These are phyloP conservation scores for Scenedesmus sp. DNA, from an alignment of 163 green algal species.

Conservation along the genomic window DNA sequence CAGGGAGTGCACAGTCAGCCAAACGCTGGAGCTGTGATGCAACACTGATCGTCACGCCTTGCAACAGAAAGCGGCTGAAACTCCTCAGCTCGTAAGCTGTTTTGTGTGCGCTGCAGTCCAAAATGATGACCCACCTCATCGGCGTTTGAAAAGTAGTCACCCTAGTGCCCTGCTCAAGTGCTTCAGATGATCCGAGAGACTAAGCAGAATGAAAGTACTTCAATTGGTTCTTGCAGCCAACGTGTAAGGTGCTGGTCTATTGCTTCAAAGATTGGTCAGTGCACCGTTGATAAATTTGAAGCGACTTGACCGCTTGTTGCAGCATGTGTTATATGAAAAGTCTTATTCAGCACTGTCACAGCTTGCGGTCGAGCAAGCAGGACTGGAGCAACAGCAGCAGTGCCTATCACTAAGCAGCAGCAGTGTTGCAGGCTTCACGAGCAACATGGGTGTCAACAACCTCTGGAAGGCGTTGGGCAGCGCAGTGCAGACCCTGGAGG, in stretches of 20 bases:
- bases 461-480: slow-evolving; percentile 49
- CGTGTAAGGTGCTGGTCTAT: neutral
- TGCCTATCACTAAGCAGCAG: neutral
- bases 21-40: neutral
- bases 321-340: neutral
- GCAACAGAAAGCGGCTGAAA: neutral
- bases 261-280: neutral
- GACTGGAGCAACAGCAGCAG: neutral
- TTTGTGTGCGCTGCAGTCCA: neutral
- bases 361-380: neutral
- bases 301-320: neutral
- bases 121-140: neutral
- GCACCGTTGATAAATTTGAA: neutral
- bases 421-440: neutral
- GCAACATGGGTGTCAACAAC: slow-evolving; percentile 43
- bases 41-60: neutral
- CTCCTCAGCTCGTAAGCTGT: neutral
- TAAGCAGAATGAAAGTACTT: too few relatives aligned
- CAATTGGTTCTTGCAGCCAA: too few relatives aligned
- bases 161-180: neutral
- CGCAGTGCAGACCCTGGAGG: slow-evolving; percentile 8
- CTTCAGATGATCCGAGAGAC: too few relatives aligned
- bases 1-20: neutral
- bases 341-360: neutral
- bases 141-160: neutral